Evolutionary conservation across 2,329 filamentous ascomycete genomes (phyloP), one percentile per base, ranked within the genome.

Genomic region (Calycina marina): DNA sequence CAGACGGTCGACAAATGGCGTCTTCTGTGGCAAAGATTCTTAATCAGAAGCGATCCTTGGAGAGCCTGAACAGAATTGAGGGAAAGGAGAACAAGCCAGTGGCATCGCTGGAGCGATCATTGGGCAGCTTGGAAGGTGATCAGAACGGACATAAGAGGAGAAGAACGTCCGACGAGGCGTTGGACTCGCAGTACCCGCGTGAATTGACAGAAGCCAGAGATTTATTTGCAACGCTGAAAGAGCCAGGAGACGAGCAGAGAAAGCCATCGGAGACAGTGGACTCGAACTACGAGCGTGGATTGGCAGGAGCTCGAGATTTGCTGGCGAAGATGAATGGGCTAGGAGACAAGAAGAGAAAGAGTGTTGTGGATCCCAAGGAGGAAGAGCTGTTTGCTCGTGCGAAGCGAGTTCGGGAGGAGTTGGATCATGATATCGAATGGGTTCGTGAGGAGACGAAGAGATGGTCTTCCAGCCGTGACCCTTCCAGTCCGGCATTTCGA

Each of bases 361-460:
- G 41, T 17, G 31, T 29, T 4, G 30, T 40, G 15, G 35, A 40
- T 17, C 44, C 47, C 24, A 40, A 44, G 11, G 49, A 52, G 28
- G 43, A 49, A 12, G 50, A 47, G n/a, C 32, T 53, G 5, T 54
- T 54, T 30, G 48, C 43, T 14, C 40, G 49, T 22, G 47, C 49
- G n/a, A 53, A 45, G 36, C 45, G 42, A 30, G 30, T 55, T 13
- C 42, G 49, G 20, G 49, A 55, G 27, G 41, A 50, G 36, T 51
- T 54, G 50, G 48, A 52, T 31, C 46, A 54, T 34, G 52, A 48
- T 9, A 42, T 37, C n/a, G 32, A 42, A 18, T 54, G 50, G 47
- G 48, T 41, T 25, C 45, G 41, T 25, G 36, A 42, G 25, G 40
- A 53, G 26, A 40, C 42, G 14, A 39, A 43, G 22, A 41, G 38